Evolutionary conservation across 306 rosid species (phyloP).

Genomic region (Crotalaria pallida): DNA sequence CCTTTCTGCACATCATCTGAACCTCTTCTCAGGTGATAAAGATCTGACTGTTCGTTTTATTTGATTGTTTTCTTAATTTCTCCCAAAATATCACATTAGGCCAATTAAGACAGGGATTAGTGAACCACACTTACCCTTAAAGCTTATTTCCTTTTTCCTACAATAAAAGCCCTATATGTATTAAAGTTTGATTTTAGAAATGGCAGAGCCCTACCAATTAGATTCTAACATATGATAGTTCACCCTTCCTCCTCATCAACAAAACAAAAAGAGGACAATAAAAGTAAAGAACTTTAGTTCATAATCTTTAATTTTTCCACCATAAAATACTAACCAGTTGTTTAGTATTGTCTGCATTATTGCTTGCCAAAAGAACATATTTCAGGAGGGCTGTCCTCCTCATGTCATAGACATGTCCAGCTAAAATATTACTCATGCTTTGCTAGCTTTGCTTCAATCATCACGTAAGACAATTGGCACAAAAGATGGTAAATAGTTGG

Average conservation of each 20-base stretch:
- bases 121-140: slow-evolving; percentile 20
- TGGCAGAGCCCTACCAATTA: background rate
- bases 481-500: slow-evolving; percentile 21
- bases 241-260: background rate
- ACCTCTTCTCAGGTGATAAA: slow-evolving; percentile 9
- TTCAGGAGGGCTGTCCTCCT: slow-evolving; percentile 42
- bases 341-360: slow-evolving; percentile 33
- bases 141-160: slow-evolving; percentile 27
- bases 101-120: slow-evolving; percentile 14
- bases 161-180: background rate
- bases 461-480: slow-evolving; percentile 21
- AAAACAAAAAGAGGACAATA: slow-evolving; percentile 15
- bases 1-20: background rate
- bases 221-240: slow-evolving; percentile 6
- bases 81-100: background rate
- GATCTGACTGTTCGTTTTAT: background rate
- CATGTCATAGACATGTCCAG: slow-evolving; percentile 45
- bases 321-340: background rate
- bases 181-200: background rate
- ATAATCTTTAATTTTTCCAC: background rate
- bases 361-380: slow-evolving; percentile 37
- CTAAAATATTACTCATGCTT: slow-evolving; percentile 27
- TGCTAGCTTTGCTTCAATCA: slow-evolving; percentile 31
- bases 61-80: background rate
- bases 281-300: slow-evolving; percentile 17